Conservation (phyloP, 73 alveolate species). For the Tetrahymena elliotti region DNA sequence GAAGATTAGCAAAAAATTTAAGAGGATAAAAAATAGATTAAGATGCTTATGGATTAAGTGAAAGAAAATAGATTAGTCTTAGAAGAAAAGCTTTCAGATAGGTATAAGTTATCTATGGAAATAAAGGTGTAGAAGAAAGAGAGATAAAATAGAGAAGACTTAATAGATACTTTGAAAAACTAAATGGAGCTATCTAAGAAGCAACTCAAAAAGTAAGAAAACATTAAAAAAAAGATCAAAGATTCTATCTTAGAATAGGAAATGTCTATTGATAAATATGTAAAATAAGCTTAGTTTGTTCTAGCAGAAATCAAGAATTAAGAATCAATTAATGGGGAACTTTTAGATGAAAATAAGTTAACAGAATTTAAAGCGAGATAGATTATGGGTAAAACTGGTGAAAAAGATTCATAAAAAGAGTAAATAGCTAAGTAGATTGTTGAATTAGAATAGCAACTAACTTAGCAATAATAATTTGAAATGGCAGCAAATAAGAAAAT, state of each 20-base stretch:
- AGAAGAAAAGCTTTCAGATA: background rate
- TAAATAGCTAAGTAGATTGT: constrained; percentile 39
- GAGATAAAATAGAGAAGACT: background rate
- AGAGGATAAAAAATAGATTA: background rate
- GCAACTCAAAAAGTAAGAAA: constrained; percentile 20
- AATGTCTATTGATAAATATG: constrained; percentile 34
- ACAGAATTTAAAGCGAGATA: constrained; percentile 36
- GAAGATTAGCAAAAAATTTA: background rate
- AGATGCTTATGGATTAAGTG: background rate
- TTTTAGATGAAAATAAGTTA: constrained; percentile 27
- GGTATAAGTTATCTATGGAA: background rate
- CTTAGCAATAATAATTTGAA: constrained; percentile 70
- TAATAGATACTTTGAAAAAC: background rate
- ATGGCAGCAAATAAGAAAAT: constrained; percentile 70
- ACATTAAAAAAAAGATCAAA: background rate
- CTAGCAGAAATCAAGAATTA: constrained; percentile 30
- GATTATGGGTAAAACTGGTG: constrained; percentile 25
- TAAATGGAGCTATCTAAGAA: constrained; percentile 41
- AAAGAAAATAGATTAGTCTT: background rate
- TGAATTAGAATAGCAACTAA: constrained; percentile 47
- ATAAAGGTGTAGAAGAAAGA: background rate
- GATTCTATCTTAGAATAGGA: constrained; percentile 32
- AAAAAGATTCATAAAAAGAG: constrained; percentile 52
- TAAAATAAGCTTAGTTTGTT: constrained; percentile 29
- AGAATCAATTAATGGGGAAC: constrained; percentile 36